Conservation (phyloP, 176 grass and related monocot genomes). For the Juncus inflexus region DNA sequence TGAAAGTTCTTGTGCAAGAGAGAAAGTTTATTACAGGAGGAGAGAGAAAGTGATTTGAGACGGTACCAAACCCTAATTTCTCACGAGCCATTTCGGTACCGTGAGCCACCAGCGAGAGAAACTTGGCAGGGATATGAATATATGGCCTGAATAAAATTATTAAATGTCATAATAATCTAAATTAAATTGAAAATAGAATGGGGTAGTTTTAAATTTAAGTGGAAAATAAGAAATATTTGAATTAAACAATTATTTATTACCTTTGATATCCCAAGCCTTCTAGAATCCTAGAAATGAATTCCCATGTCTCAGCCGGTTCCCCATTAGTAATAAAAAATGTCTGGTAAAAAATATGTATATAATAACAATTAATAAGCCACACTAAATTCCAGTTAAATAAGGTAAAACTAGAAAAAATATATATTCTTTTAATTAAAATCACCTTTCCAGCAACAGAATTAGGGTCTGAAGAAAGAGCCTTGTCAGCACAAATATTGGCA, state of each 20-base stretch:
- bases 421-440: slow-evolving; percentile 11
- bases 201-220: not conserved
- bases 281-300: slow-evolving; percentile 77
- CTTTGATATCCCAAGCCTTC: slow-evolving; percentile 78
- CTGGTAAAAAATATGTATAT: slow-evolving; percentile 41
- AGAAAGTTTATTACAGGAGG: slow-evolving; percentile 46
- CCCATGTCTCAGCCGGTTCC: slow-evolving; percentile 67
- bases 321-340: slow-evolving; percentile 85
- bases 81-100: slow-evolving; percentile 36
- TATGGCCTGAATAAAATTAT: slow-evolving; percentile 53
- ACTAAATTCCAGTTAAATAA: slow-evolving; percentile 4
- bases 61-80: slow-evolving; percentile 41
- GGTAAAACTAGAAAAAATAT: slow-evolving; percentile 2
- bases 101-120: slow-evolving; percentile 30
- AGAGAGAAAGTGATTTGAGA: slow-evolving; percentile 39
- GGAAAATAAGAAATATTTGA: not conserved
- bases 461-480: slow-evolving; percentile 23
- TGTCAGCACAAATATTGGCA: slow-evolving; percentile 16
- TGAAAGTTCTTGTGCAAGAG: slow-evolving; percentile 73
- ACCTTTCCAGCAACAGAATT: slow-evolving; percentile 29
- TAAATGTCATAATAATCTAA: slow-evolving; percentile 10
- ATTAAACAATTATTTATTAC: slow-evolving; percentile 34
- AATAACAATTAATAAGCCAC: not conserved
- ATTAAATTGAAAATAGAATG: not conserved
- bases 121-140: slow-evolving; percentile 69